Evolutionary conservation across 768 basidiomycete species (phyloP).

Genomic region (Boletus eberwhitei): DNA sequence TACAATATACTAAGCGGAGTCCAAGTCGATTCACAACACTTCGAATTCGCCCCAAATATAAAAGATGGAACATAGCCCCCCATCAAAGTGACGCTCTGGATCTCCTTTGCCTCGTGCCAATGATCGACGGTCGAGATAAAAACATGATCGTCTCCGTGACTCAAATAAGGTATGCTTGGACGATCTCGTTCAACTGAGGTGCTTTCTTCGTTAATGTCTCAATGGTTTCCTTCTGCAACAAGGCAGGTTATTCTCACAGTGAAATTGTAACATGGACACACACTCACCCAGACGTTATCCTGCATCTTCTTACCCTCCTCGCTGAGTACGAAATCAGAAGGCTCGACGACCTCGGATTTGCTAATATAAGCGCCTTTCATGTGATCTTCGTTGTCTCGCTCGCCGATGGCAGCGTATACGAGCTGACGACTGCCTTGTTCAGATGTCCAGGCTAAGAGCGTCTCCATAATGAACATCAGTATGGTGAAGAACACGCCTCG

Average conservation of each 20-base stretch:
- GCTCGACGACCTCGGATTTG: conserved; percentile 14
- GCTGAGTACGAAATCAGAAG: conserved; percentile 34
- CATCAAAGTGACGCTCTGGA: no score
- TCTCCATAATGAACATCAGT: conserved; percentile 2
- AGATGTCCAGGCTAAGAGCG: conserved; percentile 14
- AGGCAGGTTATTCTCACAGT: neutral
- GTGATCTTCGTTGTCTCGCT: conserved; percentile 15
- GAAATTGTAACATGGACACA: neutral
- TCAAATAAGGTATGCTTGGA: conserved; percentile 9
- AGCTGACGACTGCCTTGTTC: conserved; percentile 37
- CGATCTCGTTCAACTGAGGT: conserved; percentile 13
- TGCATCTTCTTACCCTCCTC: conserved; percentile 29
- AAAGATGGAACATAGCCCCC: no score
- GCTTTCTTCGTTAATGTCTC: conserved; percentile 15
- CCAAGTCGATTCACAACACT: no score
- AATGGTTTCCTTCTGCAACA: conserved; percentile 18
- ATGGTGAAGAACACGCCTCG: neutral
- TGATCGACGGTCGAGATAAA: no score
- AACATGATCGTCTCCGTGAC: no score
- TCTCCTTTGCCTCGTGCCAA: no score
- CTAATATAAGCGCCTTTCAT: conserved; percentile 24
- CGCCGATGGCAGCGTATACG: conserved; percentile 30
- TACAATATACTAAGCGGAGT: no score
- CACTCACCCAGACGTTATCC: conserved; percentile 37
- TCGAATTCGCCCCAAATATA: no score